Evolutionary conservation across 2,329 filamentous ascomycete species (phyloP).

Genomic region (Capronia coronata): DNA sequence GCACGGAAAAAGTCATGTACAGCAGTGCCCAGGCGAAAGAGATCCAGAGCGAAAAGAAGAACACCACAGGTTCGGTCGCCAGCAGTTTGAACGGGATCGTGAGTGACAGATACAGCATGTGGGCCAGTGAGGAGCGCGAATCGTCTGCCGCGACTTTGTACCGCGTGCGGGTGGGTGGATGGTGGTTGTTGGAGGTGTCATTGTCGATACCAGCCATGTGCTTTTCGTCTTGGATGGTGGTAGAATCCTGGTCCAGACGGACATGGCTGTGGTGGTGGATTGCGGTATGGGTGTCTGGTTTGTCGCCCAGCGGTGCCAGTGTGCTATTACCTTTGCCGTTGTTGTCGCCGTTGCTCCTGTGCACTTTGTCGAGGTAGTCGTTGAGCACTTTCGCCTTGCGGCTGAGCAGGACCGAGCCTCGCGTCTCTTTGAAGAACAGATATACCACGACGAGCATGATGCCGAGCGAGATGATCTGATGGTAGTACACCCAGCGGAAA

Average conservation of each 20-base stretch:
- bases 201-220: background rate
- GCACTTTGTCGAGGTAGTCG: conserved; percentile 64
- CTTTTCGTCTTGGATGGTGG: background rate
- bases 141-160: conserved; percentile 26
- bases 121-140: conserved; percentile 20
- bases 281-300: background rate
- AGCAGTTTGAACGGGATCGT: conserved; percentile 44
- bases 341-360: background rate
- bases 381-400: conserved; percentile 69
- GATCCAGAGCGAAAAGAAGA: conserved; percentile 78
- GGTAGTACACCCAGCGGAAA: conserved; percentile 87
- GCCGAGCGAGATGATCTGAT: conserved; percentile 66
- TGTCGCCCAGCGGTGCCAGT: background rate
- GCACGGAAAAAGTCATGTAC: conserved; percentile 74
- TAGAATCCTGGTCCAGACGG: too few relatives aligned
- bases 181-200: background rate
- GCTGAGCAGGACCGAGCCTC: conserved; percentile 71
- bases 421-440: conserved; percentile 71
- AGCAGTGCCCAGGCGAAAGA: conserved; percentile 84
- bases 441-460: conserved; percentile 59
- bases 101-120: conserved; percentile 27
- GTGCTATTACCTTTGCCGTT: background rate
- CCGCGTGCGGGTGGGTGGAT: conserved; percentile 12
- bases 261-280: background rate
- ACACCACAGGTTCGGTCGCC: conserved; percentile 57